Conservation (phyloP, 139 green algal genomes). For the Trebouxia sp. region DNA sequence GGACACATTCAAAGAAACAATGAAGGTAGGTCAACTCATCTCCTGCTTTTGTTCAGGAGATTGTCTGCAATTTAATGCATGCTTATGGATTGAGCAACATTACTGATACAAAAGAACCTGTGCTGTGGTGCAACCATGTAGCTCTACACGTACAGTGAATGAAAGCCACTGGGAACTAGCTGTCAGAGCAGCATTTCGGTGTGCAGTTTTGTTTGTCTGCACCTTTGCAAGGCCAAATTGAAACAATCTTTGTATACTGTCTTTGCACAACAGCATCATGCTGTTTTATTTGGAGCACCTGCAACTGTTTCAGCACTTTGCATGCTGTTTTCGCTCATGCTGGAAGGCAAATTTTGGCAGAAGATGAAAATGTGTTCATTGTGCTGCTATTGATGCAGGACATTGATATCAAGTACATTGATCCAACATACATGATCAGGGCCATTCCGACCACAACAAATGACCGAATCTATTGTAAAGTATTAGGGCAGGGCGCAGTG, state of each 20-base stretch:
- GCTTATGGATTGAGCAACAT: background rate
- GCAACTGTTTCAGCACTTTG: too few relatives aligned
- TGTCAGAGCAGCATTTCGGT: too few relatives aligned
- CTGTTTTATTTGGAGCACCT: too few relatives aligned
- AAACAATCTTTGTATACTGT: too few relatives aligned
- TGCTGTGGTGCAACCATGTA: too few relatives aligned
- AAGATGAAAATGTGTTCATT: background rate
- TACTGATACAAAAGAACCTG: background rate
- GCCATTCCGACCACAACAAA: slow-evolving; percentile 86
- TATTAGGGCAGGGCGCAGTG: slow-evolving; percentile 90
- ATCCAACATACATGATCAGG: slow-evolving; percentile 96
- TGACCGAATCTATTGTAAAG: slow-evolving; percentile 93
- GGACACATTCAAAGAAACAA: slow-evolving; percentile 74
- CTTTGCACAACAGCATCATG: too few relatives aligned
- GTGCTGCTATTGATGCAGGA: slow-evolving; percentile 40
- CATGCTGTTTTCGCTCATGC: too few relatives aligned
- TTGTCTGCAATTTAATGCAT: background rate
- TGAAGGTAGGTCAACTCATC: slow-evolving; percentile 50
- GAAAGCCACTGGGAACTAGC: too few relatives aligned
- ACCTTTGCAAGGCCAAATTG: too few relatives aligned
- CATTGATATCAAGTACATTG: slow-evolving; percentile 94
- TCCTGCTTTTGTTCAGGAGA: background rate
- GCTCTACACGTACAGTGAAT: too few relatives aligned
- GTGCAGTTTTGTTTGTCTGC: too few relatives aligned
- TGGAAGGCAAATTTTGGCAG: too few relatives aligned